phyloP scores from a whole-genome alignment of 495 filamentous ascomycete genomes.

The Sporormia fimetaria region DNA sequence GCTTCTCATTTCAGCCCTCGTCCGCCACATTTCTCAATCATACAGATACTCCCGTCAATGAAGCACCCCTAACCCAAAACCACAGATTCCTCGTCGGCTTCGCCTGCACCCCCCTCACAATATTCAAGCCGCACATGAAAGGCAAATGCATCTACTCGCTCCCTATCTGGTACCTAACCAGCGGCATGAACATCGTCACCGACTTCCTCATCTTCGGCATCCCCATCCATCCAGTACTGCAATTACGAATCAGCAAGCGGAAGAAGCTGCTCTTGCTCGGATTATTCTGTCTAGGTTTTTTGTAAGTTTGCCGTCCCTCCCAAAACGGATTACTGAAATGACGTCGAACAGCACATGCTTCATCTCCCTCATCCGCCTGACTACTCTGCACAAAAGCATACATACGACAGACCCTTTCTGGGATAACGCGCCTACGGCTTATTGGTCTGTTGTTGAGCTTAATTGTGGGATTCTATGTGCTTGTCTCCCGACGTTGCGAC shows the following conservation, averaged over 20 bases:
- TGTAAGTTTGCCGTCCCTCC: constrained; percentile 10
- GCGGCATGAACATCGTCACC: constrained; percentile 20
- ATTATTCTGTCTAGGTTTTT: constrained; percentile 19
- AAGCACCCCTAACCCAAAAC: too few relatives aligned
- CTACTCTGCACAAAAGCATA: constrained; percentile 12
- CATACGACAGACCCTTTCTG: constrained; percentile 15
- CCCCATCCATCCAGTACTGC: constrained; percentile 11
- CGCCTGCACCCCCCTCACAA: constrained; percentile 7
- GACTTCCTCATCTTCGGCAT: constrained; percentile 18
- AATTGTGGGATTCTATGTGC: constrained; percentile 22
- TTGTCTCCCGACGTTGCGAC: constrained; percentile 18
- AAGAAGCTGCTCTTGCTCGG: constrained; percentile 11
- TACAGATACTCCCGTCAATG: not conserved
- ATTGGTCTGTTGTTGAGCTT: constrained; percentile 19
- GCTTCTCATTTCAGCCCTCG: too few relatives aligned
- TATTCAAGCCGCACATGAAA: constrained; percentile 6
- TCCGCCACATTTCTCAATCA: not conserved
- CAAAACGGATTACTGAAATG: not conserved
- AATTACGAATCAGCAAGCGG: constrained; percentile 10
- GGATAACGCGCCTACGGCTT: constrained; percentile 18
- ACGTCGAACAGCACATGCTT: constrained; percentile 8
- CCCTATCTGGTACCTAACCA: constrained; percentile 17
- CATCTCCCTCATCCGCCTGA: constrained; percentile 17
- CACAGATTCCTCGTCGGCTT: constrained; percentile 11
- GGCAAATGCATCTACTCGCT: constrained; percentile 14